phyloP scores from a whole-genome alignment of 192 early-diverging fungal species.

The Coemansia sp. region DNA sequence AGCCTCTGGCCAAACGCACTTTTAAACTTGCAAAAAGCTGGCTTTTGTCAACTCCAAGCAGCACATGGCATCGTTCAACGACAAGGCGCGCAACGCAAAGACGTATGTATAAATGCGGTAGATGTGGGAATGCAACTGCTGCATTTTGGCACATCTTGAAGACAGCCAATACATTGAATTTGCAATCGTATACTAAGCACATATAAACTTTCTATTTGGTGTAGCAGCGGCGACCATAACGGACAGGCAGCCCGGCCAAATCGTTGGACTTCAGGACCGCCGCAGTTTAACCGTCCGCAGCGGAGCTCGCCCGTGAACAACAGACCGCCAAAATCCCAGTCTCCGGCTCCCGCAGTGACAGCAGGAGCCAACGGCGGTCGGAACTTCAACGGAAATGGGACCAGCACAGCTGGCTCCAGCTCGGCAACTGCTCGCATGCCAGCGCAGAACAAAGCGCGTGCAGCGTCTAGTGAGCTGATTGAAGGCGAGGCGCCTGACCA shows the following conservation, averaged over 20 bases:
- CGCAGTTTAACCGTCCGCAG: constrained; percentile 28
- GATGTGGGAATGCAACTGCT: neutral
- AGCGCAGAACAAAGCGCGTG: constrained; percentile 7
- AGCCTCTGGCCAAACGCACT: neutral
- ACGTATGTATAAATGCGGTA: constrained; percentile 13
- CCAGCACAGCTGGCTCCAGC: constrained; percentile 1
- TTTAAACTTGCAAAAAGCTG: neutral
- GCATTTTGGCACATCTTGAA: neutral
- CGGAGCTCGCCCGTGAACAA: constrained; percentile 20
- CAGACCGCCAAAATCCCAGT: constrained; percentile 1
- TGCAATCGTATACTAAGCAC: neutral
- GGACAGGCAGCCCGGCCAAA: constrained; percentile 16
- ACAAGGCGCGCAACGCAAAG: constrained; percentile 33
- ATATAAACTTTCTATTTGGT: constrained; percentile 1
- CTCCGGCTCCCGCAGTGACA: neutral
- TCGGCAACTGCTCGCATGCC: neutral
- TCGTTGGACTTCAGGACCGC: constrained; percentile 43
- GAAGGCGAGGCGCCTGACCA: constrained; percentile 46
- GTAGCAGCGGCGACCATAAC: constrained; percentile 10
- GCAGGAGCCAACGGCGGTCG: constrained; percentile 6
- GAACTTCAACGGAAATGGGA: constrained; percentile 3
- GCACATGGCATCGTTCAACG: constrained; percentile 31
- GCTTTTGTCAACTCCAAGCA: neutral
- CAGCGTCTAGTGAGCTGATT: constrained; percentile 14
- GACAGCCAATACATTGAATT: no score